Evolutionary conservation across 352 stramenopile genomes (phyloP).

Genomic region (Phytophthora agathidicida): DNA sequence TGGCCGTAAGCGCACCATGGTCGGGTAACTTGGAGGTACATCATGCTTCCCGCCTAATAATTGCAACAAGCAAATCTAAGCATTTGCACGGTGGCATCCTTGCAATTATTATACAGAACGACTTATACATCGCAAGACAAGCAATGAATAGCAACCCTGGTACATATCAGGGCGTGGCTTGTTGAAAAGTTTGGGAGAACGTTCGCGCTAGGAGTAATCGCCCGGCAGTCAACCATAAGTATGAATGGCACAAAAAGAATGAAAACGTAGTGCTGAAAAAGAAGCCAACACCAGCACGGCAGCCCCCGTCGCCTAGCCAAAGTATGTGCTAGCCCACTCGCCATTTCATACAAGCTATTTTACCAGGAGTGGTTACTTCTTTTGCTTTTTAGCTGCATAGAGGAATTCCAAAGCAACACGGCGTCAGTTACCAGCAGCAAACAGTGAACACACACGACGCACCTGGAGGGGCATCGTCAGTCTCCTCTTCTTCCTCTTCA

Average conservation of each 20-base stretch:
- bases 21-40: slow-evolving; percentile 63
- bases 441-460: slow-evolving; percentile 8
- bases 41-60: no score
- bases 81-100: no score
- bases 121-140: no score
- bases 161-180: no score
- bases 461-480: slow-evolving; percentile 49
- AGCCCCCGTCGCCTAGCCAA: no score
- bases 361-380: slow-evolving; percentile 44
- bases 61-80: no score
- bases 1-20: slow-evolving; percentile 91
- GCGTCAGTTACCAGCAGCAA: slow-evolving; percentile 6
- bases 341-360: slow-evolving; percentile 31
- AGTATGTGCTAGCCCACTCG: background rate
- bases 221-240: no score
- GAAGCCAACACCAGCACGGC: background rate
- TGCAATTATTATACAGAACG: no score
- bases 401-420: background rate
- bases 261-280: slow-evolving; percentile 4
- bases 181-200: no score
- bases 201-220: no score
- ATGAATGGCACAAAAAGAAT: background rate
- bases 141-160: no score
- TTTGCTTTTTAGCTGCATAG: slow-evolving; percentile 68
- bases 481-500: slow-evolving; percentile 7